Evolutionary conservation across 169 alveolate species (phyloP), one percentile per base, ranked within the genome.

Genomic region (Perkinsus marinus): DNA sequence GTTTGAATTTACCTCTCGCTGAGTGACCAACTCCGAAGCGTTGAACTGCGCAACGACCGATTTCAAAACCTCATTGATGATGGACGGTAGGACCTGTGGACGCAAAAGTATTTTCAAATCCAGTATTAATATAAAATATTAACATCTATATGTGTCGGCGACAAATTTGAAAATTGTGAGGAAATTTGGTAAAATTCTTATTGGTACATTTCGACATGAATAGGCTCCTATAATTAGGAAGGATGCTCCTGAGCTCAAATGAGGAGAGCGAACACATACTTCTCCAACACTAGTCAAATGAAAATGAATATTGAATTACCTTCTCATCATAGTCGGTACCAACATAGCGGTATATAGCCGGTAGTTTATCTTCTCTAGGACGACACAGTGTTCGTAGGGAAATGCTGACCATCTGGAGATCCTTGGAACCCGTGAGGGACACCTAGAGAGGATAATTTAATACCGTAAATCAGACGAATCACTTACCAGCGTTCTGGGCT

Each of bases 271-370:
- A n/a, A n/a, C n/a, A n/a, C n/a, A n/a, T n/a, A n/a, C n/a, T n/a
- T n/a, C n/a, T n/a, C n/a, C n/a, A n/a, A n/a, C n/a, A n/a, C n/a
- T n/a, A n/a, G n/a, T n/a, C n/a, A n/a, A 10, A 41, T 41, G 10
- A 41, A 6, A 41, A 41, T 41, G 46, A 41, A 6, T 3, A 41
- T 41, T 3, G 3, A 6, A 41, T 41, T 38, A 98, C 99, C 94
- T 97, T 97, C 93, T 98, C 99, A 94, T 98, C 99, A 95, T 98
- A 98, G 94, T 98, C 99, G 90, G 93, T 95, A 34, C 99, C 99
- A 30, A 57, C 89, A 36, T 93, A 93, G 94, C 95, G 91, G 92
- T 95, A 95, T 22, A 94, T 91, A 7, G 69, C 41, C 36, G 97
- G 93, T 36, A 93, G 93, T 39, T 19, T 57, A 19, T 43, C 92